phyloP scores from a whole-genome alignment of 2,329 filamentous ascomycete genomes.

The Arthroderma uncinatum region DNA sequence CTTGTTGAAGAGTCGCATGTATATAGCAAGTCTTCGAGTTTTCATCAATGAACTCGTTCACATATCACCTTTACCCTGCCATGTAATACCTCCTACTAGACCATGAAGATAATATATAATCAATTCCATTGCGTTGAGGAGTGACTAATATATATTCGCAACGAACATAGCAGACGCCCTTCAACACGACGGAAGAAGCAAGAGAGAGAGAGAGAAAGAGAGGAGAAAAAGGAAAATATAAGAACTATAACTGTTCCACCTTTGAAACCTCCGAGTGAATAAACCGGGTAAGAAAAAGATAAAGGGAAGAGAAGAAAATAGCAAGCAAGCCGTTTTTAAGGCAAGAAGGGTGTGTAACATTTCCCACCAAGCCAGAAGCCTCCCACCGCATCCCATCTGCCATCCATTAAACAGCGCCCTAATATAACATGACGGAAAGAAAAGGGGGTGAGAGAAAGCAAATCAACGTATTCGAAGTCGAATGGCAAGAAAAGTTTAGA shows the following conservation, averaged over 20 bases:
- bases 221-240: neutral
- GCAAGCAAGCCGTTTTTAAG: neutral
- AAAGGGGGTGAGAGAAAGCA: neutral
- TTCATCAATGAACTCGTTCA: no score
- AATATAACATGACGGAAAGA: conserved; percentile 11
- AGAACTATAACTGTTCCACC: neutral
- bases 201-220: neutral
- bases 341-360: neutral
- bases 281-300: neutral
- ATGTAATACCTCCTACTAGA: no score
- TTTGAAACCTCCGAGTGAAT: neutral
- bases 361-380: neutral
- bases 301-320: neutral
- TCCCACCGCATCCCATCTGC: conserved; percentile 22
- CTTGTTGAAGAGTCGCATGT: no score
- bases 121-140: no score
- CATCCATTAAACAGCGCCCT: conserved; percentile 34
- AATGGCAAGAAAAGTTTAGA: no score
- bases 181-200: neutral
- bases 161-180: neutral
- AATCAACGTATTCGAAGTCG: neutral
- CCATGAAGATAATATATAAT: no score
- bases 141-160: neutral
- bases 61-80: no score
- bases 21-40: no score